A percentile compares a stretch with the other conserved stretches of the same genome.
phyloP scores from a whole-genome alignment of 202 grass and related monocot genomes.

The Tripidium arundinaceum region DNA sequence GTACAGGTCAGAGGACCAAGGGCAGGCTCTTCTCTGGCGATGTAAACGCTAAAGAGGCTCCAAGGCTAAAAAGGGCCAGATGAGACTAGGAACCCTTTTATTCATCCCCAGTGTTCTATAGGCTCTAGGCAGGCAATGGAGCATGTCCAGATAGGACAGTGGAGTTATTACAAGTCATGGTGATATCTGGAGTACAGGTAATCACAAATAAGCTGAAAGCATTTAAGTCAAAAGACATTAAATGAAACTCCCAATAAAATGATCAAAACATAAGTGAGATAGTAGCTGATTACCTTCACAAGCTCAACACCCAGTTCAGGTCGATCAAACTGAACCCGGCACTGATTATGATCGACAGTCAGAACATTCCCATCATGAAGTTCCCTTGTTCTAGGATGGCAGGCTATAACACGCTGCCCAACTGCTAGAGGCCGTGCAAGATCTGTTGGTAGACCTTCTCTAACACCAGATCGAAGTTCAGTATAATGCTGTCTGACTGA shows the following conservation, averaged over 20 bases:
- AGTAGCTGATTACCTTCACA: constrained; percentile 66
- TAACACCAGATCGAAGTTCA: constrained; percentile 76
- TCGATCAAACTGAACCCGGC: constrained; percentile 89
- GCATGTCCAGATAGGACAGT: background rate
- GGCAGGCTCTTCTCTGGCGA: background rate
- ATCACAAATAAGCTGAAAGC: constrained; percentile 3
- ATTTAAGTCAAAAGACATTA: constrained; percentile 18
- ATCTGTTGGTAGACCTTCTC: constrained; percentile 85
- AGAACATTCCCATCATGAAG: constrained; percentile 94
- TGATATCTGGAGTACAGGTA: constrained; percentile 20
- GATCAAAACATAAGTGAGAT: background rate
- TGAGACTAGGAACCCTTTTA: background rate
- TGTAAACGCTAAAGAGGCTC: background rate
- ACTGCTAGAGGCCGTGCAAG: constrained; percentile 86
- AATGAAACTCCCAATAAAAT: constrained; percentile 4
- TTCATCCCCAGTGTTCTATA: background rate
- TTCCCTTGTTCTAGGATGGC: constrained; percentile 98
- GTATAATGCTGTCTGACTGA: constrained; percentile 92
- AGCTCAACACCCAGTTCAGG: constrained; percentile 83
- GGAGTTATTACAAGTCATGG: background rate
- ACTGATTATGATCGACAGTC: constrained; percentile 60
- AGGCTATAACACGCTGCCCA: constrained; percentile 86
- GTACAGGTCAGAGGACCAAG: background rate
- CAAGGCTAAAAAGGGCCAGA: background rate
- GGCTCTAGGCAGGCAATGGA: background rate